phyloP scores from a whole-genome alignment of 306 rosid genomes.

The Arachis hypogaea region DNA sequence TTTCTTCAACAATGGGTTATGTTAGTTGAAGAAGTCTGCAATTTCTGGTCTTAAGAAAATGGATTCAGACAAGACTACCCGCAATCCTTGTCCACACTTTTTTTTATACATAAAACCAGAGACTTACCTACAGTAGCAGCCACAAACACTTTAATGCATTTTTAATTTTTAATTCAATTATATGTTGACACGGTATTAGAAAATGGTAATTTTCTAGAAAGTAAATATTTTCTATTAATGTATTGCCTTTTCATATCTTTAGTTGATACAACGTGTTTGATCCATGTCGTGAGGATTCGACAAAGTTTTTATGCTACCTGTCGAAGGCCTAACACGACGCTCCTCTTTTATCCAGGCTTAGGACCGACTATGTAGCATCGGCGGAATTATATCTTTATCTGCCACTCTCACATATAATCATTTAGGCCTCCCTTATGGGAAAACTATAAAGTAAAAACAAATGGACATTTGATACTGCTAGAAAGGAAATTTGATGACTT shows the following conservation, averaged over 20 bases:
- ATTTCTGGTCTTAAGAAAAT: background rate
- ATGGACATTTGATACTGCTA: too few species aligned
- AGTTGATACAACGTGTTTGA: background rate
- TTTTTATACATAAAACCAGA: background rate
- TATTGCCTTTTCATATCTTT: background rate
- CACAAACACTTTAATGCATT: background rate
- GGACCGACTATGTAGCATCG: too few species aligned
- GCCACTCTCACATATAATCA: background rate
- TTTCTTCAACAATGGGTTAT: conserved; percentile 30
- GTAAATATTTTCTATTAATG: background rate
- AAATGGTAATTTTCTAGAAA: too few species aligned
- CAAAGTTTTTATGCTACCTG: too few species aligned
- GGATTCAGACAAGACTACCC: background rate
- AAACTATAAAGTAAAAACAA: background rate
- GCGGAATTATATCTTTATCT: too few species aligned
- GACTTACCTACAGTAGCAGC: background rate
- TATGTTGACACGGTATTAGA: background rate
- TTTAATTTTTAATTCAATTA: background rate
- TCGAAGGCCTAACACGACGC: too few species aligned
- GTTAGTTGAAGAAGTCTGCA: background rate
- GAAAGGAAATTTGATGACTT: background rate
- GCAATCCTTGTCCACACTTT: background rate
- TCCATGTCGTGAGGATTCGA: too few species aligned
- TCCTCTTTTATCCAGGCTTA: too few species aligned
- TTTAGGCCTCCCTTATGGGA: background rate